Percentiles rank a stretch among this genome's conserved stretches.
phyloP scores from a whole-genome alignment of 345 rosid genomes.

The Brassica napus region DNA sequence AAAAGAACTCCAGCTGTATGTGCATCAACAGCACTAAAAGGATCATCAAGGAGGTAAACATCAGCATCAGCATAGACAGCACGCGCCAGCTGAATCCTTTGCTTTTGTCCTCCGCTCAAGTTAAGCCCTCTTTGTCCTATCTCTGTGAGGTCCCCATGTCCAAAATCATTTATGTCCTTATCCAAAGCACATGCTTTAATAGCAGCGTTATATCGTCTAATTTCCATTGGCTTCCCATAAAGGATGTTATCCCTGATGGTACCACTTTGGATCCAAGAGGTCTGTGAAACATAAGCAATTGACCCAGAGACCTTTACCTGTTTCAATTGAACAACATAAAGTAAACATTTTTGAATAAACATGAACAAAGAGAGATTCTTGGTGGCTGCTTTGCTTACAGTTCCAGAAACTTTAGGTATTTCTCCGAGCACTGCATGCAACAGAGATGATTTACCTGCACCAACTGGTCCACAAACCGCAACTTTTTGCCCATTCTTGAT shows the following conservation, averaged over 20 bases:
- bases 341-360: neutral
- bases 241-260: constrained; percentile 70
- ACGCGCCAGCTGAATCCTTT: constrained; percentile 79
- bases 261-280: constrained; percentile 87
- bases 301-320: constrained; percentile 62
- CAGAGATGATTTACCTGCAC: constrained; percentile 77
- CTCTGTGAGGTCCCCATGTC: constrained; percentile 77
- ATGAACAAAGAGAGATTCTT: constrained; percentile 1
- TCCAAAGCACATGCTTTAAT: constrained; percentile 67
- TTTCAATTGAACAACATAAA: constrained; percentile 4
- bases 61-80: constrained; percentile 77
- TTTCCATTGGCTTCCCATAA: constrained; percentile 63
- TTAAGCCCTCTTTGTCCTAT: constrained; percentile 86
- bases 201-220: constrained; percentile 52
- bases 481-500: constrained; percentile 55
- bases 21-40: constrained; percentile 85
- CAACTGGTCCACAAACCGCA: constrained; percentile 82
- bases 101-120: constrained; percentile 94
- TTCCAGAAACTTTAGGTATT: constrained; percentile 66
- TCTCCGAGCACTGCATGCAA: constrained; percentile 68
- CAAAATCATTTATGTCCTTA: constrained; percentile 61
- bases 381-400: constrained; percentile 47
- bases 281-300: constrained; percentile 76
- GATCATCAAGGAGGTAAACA: constrained; percentile 79
- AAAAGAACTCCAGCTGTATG: constrained; percentile 72